These are phyloP conservation scores for Neurospora africana DNA, from an alignment of 495 filamentous ascomycete genomes.

Conservation along the genomic window DNA sequence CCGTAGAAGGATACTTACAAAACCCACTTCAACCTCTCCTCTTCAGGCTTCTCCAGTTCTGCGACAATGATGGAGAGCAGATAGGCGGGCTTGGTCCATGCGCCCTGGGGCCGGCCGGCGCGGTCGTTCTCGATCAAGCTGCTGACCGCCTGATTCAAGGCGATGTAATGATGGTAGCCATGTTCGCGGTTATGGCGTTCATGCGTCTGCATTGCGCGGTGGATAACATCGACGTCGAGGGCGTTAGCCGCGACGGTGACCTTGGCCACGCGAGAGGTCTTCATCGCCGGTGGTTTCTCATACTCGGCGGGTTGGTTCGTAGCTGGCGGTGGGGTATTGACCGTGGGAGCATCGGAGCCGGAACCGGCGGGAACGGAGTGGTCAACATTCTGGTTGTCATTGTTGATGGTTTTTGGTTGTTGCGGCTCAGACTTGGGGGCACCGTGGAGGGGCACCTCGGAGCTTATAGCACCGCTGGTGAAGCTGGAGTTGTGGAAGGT, in stretches of 20 bases:
- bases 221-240: constrained; percentile 12
- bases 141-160: constrained; percentile 14
- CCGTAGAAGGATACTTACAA: constrained; percentile 23
- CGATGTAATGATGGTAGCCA: constrained; percentile 18
- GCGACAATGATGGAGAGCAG: constrained; percentile 36
- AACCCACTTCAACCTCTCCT: constrained; percentile 39
- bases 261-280: constrained; percentile 12
- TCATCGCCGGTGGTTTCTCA: background rate
- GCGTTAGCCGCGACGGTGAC: constrained; percentile 17
- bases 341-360: background rate
- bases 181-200: constrained; percentile 13
- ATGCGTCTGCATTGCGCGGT: constrained; percentile 15
- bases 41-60: constrained; percentile 40
- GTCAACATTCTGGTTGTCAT: background rate
- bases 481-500: constrained; percentile 5
- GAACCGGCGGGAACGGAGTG: background rate
- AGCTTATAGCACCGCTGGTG: background rate
- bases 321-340: background rate
- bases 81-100: constrained; percentile 41
- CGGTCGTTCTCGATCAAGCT: constrained; percentile 15
- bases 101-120: constrained; percentile 10
- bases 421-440: background rate
- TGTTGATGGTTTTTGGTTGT: background rate
- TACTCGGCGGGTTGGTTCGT: background rate
- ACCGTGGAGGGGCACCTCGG: background rate